phyloP scores from a whole-genome alignment of 345 rosid genomes.

The Aethionema arabicum region DNA sequence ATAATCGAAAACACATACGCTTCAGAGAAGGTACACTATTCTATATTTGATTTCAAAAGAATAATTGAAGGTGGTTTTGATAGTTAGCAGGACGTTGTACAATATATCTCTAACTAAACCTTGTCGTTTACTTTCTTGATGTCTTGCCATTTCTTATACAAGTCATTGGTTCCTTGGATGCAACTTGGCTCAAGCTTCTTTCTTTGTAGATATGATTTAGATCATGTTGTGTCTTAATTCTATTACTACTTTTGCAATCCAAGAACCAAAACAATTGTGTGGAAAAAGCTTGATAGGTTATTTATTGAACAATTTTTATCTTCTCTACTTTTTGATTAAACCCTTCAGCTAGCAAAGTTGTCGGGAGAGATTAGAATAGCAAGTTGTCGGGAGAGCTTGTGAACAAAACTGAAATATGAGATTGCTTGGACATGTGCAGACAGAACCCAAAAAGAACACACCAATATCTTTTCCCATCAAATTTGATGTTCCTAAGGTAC shows the following conservation, averaged over 20 bases:
- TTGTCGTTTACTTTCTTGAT: too few species aligned
- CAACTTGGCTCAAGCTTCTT: too few species aligned
- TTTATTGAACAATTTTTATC: not conserved
- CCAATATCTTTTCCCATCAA: slow-evolving; percentile 65
- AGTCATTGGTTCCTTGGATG: too few species aligned
- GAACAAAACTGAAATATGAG: slow-evolving; percentile 76
- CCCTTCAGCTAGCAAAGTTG: slow-evolving; percentile 70
- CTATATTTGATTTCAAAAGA: too few species aligned
- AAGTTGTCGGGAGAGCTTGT: slow-evolving; percentile 72
- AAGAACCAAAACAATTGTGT: slow-evolving; percentile 6
- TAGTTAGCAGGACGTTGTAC: too few species aligned
- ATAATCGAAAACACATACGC: too few species aligned
- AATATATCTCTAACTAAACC: too few species aligned
- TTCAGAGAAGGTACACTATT: too few species aligned
- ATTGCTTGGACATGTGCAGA: slow-evolving; percentile 58
- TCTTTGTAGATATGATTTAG: slow-evolving; percentile 32
- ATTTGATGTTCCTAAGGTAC: slow-evolving; percentile 79
- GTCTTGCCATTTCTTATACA: too few species aligned
- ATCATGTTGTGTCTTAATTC: not conserved
- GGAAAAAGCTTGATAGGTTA: not conserved
- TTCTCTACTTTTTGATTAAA: slow-evolving; percentile 16
- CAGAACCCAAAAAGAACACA: slow-evolving; percentile 69
- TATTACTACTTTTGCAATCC: not conserved
- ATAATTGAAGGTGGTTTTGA: too few species aligned
- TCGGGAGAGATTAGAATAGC: slow-evolving; percentile 57